Conservation (phyloP, 2,329 filamentous ascomycete species). For the Fusarium pseudoanthophilum region DNA sequence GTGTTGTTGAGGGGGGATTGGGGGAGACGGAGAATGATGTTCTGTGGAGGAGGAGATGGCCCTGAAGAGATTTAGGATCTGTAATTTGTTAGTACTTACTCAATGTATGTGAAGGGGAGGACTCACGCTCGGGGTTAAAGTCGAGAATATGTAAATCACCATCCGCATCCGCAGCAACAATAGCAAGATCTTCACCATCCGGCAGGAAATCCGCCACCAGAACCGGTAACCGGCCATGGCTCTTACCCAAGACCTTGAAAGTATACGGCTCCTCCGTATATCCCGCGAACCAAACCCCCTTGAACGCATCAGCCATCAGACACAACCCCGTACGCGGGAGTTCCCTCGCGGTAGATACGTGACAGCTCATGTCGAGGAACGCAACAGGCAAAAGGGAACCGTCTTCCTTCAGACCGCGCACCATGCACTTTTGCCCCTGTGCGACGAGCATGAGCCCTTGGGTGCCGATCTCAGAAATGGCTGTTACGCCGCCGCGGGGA, state of each 20-base stretch:
- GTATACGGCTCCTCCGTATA: slow-evolving; percentile 98
- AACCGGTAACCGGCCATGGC: slow-evolving; percentile 79
- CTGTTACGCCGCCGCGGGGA: slow-evolving; percentile 89
- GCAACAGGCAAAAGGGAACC: slow-evolving; percentile 91
- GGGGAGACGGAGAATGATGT: slow-evolving; percentile 87
- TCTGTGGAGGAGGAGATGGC: slow-evolving; percentile 85
- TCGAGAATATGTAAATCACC: slow-evolving; percentile 89
- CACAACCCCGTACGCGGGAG: slow-evolving; percentile 86
- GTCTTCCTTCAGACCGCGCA: slow-evolving; percentile 94
- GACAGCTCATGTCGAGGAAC: slow-evolving; percentile 97
- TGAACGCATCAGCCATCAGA: slow-evolving; percentile 88
- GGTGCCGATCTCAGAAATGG: slow-evolving; percentile 83
- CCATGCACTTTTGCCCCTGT: slow-evolving; percentile 97
- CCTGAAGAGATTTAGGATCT: slow-evolving; percentile 95
- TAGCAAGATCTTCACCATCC: slow-evolving; percentile 82
- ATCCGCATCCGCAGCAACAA: slow-evolving; percentile 85
- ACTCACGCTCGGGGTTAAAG: slow-evolving; percentile 92
- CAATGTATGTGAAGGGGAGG: background rate
- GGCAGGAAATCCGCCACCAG: slow-evolving; percentile 89
- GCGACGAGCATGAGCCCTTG: slow-evolving; percentile 90
- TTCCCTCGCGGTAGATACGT: slow-evolving; percentile 86
- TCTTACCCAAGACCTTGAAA: slow-evolving; percentile 93
- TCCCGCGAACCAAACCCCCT: slow-evolving; percentile 95
- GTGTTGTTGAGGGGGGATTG: slow-evolving; percentile 77
- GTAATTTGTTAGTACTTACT: slow-evolving; percentile 38